Conservation (phyloP, 108 stramenopile genomes). For the Cyclostephanos invisitatus region DNA sequence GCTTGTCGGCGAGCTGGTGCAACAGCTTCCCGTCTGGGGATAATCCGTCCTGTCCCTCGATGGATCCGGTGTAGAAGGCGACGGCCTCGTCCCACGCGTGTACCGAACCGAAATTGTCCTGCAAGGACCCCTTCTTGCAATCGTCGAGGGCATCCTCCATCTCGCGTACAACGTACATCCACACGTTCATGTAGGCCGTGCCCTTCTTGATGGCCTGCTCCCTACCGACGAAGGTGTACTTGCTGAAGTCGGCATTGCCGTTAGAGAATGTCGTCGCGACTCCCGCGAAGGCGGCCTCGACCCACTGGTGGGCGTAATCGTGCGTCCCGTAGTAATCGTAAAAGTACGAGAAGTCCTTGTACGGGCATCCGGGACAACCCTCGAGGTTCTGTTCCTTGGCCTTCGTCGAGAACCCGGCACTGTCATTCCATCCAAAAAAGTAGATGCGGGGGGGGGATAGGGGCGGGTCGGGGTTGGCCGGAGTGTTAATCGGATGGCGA, state of each 20-base stretch:
- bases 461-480: neutral
- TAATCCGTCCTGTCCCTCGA: conserved; percentile 56
- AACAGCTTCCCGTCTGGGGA: conserved; percentile 53
- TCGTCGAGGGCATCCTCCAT: conserved; percentile 78
- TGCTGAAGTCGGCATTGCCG: conserved; percentile 69
- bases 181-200: conserved; percentile 60
- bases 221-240: conserved; percentile 27
- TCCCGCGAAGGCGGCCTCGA: conserved; percentile 63
- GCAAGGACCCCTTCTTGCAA: conserved; percentile 55
- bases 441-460: neutral
- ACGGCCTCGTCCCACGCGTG: conserved; percentile 76
- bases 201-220: conserved; percentile 76
- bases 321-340: conserved; percentile 64
- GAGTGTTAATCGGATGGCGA: no score
- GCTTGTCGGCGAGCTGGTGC: conserved; percentile 66
- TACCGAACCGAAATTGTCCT: conserved; percentile 67
- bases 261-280: conserved; percentile 49
- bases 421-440: neutral
- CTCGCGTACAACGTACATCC: conserved; percentile 75
- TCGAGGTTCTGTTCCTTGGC: conserved; percentile 50
- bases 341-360: conserved; percentile 56
- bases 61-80: conserved; percentile 58
- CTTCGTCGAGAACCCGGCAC: conserved; percentile 46
- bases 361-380: conserved; percentile 54
- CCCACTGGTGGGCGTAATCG: conserved; percentile 73